phyloP scores from a whole-genome alignment of 2,329 filamentous ascomycete genomes.

The Colletotrichum euphorbiae region DNA sequence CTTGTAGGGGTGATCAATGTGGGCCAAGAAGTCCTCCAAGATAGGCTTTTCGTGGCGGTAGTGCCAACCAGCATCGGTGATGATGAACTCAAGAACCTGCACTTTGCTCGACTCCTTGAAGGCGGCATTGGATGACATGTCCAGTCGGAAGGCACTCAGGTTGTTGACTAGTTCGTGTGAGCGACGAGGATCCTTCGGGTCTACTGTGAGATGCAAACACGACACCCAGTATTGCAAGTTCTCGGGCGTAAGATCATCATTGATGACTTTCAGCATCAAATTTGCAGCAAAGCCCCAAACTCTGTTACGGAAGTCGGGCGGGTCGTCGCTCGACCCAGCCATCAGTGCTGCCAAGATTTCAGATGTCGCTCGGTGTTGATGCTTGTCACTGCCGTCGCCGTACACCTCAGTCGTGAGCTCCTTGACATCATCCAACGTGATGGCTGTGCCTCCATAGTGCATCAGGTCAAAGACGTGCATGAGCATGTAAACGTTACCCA shows the following conservation, averaged over 20 bases:
- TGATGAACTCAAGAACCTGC: constrained; percentile 86
- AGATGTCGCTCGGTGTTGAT: constrained; percentile 94
- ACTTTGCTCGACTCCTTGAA: constrained; percentile 99
- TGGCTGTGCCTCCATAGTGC: constrained; percentile 79
- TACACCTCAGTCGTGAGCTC: constrained; percentile 82
- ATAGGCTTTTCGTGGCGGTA: constrained; percentile 92
- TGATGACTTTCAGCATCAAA: constrained; percentile 85
- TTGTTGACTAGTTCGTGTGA: constrained; percentile 87
- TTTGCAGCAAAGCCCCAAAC: constrained; percentile 94
- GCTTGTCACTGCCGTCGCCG: constrained; percentile 94
- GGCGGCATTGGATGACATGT: constrained; percentile 94
- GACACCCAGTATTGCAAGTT: constrained; percentile 96
- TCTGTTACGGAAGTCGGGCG: constrained; percentile 76
- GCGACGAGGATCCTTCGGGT: constrained; percentile 89
- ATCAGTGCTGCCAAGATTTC: constrained; percentile 92
- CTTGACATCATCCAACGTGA: constrained; percentile 89
- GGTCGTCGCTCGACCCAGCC: constrained; percentile 82
- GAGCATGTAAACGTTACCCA: constrained; percentile 86
- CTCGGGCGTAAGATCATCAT: constrained; percentile 93
- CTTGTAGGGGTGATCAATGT: constrained; percentile 98
- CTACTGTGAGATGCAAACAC: constrained; percentile 88
- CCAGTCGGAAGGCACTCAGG: constrained; percentile 86
- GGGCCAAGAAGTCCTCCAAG: constrained; percentile 85
- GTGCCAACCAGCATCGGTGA: constrained; percentile 93
- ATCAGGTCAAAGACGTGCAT: constrained; percentile 93